Percentiles rank a stretch among this genome's conserved stretches.
Conservation (phyloP, 345 rosid genomes). For the Abelmoschus esculentus region DNA sequence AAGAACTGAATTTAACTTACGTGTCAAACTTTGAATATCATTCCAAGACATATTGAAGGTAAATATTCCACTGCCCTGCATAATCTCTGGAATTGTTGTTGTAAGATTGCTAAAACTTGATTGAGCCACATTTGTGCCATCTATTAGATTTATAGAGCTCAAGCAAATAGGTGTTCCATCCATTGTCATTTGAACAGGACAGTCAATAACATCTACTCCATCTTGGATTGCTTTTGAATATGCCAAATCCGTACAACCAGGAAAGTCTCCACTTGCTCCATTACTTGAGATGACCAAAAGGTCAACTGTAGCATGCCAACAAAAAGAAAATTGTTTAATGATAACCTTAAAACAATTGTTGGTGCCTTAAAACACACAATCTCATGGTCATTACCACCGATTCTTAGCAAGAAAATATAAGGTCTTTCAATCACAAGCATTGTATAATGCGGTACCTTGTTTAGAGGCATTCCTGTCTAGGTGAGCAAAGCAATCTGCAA, state of each 20-base stretch:
- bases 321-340: neutral
- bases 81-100: conserved; percentile 39
- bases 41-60: conserved; percentile 61
- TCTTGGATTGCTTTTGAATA: conserved; percentile 60
- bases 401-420: neutral
- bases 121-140: conserved; percentile 37
- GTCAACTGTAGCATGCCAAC: conserved; percentile 30
- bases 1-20: conserved; percentile 40
- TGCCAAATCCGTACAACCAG: conserved; percentile 75
- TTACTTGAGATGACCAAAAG: conserved; percentile 52
- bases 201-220: conserved; percentile 69
- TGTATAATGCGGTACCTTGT: conserved; percentile 41
- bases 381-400: neutral
- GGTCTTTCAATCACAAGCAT: conserved; percentile 2
- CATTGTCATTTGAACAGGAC: conserved; percentile 78
- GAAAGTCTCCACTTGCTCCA: conserved; percentile 94
- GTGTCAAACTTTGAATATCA: conserved; percentile 46
- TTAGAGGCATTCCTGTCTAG: conserved; percentile 45
- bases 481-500: conserved; percentile 73
- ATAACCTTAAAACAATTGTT: neutral
- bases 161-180: conserved; percentile 69
- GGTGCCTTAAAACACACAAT: neutral
- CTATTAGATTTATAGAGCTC: conserved; percentile 50
- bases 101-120: conserved; percentile 35
- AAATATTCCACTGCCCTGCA: conserved; percentile 34